Percentiles rank a stretch among this genome's conserved stretches.
These are phyloP conservation scores for Neonectria magnoliae DNA, from an alignment of 2,329 filamentous ascomycete species.

Conservation along the genomic window DNA sequence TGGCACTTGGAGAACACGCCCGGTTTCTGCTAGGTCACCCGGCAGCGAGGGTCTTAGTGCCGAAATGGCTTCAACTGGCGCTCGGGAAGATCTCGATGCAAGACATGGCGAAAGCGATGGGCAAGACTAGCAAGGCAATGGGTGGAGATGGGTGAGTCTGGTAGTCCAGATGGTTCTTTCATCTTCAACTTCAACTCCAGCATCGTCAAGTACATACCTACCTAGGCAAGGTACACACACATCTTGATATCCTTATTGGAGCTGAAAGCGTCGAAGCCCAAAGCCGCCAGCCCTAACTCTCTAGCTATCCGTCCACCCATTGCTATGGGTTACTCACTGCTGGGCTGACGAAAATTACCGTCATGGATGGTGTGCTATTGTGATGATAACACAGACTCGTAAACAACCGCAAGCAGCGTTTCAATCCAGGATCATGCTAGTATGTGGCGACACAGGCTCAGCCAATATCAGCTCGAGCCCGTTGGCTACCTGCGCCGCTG, in stretches of 20 bases:
- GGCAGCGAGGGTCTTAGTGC: constrained; percentile 36
- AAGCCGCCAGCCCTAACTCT: background rate
- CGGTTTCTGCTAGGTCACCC: constrained; percentile 17
- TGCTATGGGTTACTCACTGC: constrained; percentile 35
- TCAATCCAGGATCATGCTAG: constrained; percentile 42
- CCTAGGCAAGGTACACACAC: background rate
- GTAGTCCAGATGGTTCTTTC: background rate
- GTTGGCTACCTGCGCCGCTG: constrained; percentile 42
- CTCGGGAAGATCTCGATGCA: constrained; percentile 45
- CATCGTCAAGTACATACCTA: background rate
- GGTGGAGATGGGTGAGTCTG: constrained; percentile 24
- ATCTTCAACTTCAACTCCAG: constrained; percentile 1
- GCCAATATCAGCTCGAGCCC: constrained; percentile 35
- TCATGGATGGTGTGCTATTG: constrained; percentile 34
- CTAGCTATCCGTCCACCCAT: constrained; percentile 15
- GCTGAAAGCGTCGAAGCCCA: background rate
- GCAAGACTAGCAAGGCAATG: constrained; percentile 32
- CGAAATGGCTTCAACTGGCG: constrained; percentile 38
- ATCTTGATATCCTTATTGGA: background rate
- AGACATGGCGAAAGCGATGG: constrained; percentile 37
- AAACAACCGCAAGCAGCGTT: constrained; percentile 33
- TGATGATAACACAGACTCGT: constrained; percentile 34
- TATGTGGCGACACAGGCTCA: constrained; percentile 15
- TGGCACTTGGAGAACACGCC: constrained; percentile 23
- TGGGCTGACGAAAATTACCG: constrained; percentile 27